Conservation (phyloP, 148 eudicot genomes). For the Cornus florida region DNA sequence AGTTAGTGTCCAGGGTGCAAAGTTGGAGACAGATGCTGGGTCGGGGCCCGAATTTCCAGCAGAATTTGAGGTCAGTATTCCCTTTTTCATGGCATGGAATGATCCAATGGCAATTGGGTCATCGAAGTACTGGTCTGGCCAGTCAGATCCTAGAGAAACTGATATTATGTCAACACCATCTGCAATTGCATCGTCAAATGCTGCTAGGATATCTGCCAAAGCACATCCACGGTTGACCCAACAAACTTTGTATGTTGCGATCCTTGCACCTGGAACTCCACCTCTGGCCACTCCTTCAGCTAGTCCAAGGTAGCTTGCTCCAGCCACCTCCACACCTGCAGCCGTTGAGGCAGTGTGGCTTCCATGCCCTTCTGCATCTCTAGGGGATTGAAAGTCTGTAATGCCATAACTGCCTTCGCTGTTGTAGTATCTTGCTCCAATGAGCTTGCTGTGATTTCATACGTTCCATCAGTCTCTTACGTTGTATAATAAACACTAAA, state of each 20-base stretch:
- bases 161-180: constrained; percentile 20
- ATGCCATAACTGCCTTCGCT: neutral
- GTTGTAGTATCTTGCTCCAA: constrained; percentile 20
- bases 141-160: constrained; percentile 12
- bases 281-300: constrained; percentile 13
- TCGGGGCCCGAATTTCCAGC: constrained; percentile 6
- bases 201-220: constrained; percentile 13
- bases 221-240: constrained; percentile 6
- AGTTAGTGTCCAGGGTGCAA: constrained; percentile 10
- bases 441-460: constrained; percentile 13
- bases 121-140: neutral
- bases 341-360: constrained; percentile 20
- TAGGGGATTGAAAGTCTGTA: constrained; percentile 9
- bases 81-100: constrained; percentile 17
- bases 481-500: no score
- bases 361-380: constrained; percentile 16
- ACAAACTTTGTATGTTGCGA: constrained; percentile 18
- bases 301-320: constrained; percentile 9
- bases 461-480: neutral
- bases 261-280: constrained; percentile 15
- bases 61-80: constrained; percentile 11
- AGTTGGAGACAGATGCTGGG: neutral
- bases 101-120: constrained; percentile 22
- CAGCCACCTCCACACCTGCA: constrained; percentile 14
- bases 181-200: constrained; percentile 21